These are phyloP conservation scores for Cryptococcus wingfieldii DNA, from an alignment of 1,284 basidiomycete genomes.

Conservation along the genomic window DNA sequence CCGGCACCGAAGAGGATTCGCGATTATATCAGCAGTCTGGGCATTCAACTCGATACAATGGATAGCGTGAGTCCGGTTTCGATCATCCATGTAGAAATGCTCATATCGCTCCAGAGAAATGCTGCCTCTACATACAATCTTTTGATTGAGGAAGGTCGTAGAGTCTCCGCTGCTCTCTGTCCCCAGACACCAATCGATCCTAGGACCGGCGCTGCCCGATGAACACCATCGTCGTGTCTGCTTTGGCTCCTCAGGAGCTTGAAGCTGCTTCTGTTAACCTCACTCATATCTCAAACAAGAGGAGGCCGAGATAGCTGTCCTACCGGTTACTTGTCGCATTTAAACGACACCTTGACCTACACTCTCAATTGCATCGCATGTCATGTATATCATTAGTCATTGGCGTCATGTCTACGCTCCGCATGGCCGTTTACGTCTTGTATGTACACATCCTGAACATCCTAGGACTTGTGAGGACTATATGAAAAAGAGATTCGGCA, in stretches of 20 bases:
- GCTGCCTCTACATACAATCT: conserved; percentile 94
- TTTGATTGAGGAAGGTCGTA: conserved; percentile 83
- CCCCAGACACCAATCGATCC: conserved; percentile 55
- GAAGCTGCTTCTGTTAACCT: no score
- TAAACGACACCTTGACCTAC: no score
- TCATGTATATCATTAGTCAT: no score
- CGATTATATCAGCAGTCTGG: conserved; percentile 66
- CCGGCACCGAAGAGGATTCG: conserved; percentile 68
- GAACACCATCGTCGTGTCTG: not conserved
- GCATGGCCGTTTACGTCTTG: no score
- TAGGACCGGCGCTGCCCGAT: conserved; percentile 19
- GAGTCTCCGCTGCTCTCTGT: conserved; percentile 81
- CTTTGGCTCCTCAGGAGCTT: not conserved
- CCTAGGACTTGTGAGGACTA: no score
- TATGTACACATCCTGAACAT: no score
- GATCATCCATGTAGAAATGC: not conserved
- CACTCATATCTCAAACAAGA: no score
- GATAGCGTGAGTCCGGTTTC: conserved; percentile 63
- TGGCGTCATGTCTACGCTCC: no score
- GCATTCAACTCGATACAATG: conserved; percentile 90
- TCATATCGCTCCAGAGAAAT: conserved; percentile 59
- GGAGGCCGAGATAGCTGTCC: no score
- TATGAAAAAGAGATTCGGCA: no score
- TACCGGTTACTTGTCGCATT: no score
- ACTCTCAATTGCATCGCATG: no score